Evolutionary conservation across 1,284 basidiomycete genomes (phyloP).

Genomic region (Puccinia hordei): DNA sequence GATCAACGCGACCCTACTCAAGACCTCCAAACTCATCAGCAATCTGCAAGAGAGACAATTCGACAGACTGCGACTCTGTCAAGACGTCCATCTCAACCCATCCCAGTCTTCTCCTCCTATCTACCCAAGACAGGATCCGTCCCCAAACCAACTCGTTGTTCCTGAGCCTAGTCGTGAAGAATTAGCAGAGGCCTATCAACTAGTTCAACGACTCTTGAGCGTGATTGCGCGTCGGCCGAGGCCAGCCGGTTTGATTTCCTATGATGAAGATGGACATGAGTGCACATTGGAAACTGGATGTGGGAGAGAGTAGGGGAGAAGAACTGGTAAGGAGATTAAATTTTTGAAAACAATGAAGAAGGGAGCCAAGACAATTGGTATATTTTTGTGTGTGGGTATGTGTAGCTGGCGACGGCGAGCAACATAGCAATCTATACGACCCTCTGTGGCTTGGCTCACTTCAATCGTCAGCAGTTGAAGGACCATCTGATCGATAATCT

Average conservation of each 20-base stretch:
- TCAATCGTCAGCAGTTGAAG: no score
- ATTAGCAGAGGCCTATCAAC: conserved; percentile 24
- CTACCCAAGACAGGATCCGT: not conserved
- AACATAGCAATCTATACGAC: no score
- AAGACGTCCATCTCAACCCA: conserved; percentile 44
- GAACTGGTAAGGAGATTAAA: no score
- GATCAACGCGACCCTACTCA: not conserved
- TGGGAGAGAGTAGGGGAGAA: no score
- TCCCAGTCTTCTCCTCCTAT: not conserved
- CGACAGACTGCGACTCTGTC: conserved; percentile 29
- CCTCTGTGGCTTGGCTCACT: no score
- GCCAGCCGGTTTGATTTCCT: not conserved
- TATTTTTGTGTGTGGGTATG: no score
- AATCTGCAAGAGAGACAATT: conserved; percentile 49
- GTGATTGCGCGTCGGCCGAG: conserved; percentile 38
- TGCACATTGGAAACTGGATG: not conserved
- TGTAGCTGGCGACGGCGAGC: no score
- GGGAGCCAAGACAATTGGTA: no score
- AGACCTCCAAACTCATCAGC: conserved; percentile 35
- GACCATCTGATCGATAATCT: no score
- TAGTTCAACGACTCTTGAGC: conserved; percentile 21
- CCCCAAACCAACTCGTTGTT: not conserved
- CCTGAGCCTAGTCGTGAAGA: conserved; percentile 9
- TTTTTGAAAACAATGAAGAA: no score
- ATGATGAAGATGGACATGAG: not conserved